Conservation (phyloP, 495 filamentous ascomycete genomes). For the Talaromyces thailandensis region DNA sequence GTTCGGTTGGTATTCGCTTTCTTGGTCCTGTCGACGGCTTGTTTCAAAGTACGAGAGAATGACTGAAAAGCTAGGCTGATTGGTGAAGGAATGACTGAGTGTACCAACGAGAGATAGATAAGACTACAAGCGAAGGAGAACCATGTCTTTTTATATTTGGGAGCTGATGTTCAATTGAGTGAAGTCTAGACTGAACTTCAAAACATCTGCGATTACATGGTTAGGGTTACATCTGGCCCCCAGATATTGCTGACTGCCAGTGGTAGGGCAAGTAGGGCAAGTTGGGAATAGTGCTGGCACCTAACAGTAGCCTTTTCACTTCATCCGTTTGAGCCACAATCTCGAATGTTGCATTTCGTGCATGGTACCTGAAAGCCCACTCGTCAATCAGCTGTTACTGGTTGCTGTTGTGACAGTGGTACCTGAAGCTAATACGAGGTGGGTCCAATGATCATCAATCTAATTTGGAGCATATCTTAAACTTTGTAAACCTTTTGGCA, state of each 20-base stretch:
- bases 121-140: background rate
- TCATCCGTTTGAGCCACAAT: background rate
- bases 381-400: background rate
- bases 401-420: background rate
- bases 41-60: background rate
- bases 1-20: background rate
- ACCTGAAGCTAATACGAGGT: background rate
- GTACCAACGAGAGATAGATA: background rate
- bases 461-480: background rate
- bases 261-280: background rate
- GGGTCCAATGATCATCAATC: background rate
- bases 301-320: background rate
- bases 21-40: background rate
- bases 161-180: background rate
- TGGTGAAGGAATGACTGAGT: background rate
- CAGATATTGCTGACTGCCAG: background rate
- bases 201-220: background rate
- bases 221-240: conserved; percentile 3
- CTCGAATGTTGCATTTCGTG: background rate
- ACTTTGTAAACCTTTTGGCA: background rate
- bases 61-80: background rate
- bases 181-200: background rate
- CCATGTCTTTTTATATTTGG: background rate
- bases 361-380: background rate
- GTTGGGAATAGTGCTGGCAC: background rate